Conservation (phyloP, 495 filamentous ascomycete genomes). For the Neurospora sp. region DNA sequence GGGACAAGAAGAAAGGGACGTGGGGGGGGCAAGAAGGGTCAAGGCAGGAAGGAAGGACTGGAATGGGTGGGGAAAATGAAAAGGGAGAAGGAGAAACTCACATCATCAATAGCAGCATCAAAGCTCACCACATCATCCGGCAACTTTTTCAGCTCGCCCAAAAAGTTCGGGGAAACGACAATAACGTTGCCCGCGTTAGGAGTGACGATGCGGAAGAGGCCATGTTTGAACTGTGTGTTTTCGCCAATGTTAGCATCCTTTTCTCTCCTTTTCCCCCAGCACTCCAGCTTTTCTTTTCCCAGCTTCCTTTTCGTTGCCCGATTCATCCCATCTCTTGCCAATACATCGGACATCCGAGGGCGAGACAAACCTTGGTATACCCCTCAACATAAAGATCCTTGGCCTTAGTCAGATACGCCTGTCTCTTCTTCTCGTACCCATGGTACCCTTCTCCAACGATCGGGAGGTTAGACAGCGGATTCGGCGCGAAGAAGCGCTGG, state of each 20-base stretch:
- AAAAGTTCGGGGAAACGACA: slow-evolving; percentile 23
- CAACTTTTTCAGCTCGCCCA: slow-evolving; percentile 26
- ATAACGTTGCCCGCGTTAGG: slow-evolving; percentile 17
- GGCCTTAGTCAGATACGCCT: slow-evolving; percentile 19
- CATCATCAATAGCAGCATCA: slow-evolving; percentile 20
- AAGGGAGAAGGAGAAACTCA: neutral
- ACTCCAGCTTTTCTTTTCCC: neutral
- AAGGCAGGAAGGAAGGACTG: neutral
- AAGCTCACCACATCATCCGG: slow-evolving; percentile 29
- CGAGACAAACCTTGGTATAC: slow-evolving; percentile 19
- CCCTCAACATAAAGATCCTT: slow-evolving; percentile 22
- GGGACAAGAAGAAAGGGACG: too few relatives aligned
- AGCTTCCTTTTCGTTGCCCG: neutral
- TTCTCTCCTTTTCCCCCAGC: neutral
- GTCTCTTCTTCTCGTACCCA: slow-evolving; percentile 21
- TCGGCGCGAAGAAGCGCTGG: slow-evolving; percentile 9
- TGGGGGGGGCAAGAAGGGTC: too few relatives aligned
- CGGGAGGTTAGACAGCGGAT: slow-evolving; percentile 14
- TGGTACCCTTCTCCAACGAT: slow-evolving; percentile 21
- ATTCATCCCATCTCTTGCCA: neutral
- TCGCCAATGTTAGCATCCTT: neutral
- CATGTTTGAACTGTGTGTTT: slow-evolving; percentile 21
- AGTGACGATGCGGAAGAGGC: slow-evolving; percentile 23
- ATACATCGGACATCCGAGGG: neutral
- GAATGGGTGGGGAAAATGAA: neutral